phyloP scores from a whole-genome alignment of 169 alveolate species.

The Besnoitia besnoiti region DNA sequence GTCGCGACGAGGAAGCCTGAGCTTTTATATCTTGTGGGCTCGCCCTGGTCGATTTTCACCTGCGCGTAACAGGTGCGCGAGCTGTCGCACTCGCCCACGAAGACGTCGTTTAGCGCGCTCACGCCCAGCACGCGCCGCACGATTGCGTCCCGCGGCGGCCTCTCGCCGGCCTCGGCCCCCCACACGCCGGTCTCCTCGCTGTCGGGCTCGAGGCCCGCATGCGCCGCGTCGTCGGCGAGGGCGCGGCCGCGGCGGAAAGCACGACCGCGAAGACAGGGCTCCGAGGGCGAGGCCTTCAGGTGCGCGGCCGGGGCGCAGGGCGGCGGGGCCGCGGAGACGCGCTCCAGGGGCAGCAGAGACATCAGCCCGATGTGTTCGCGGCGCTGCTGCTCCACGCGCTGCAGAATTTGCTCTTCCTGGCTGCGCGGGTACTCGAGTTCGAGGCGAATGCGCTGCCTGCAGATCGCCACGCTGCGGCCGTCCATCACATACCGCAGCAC shows the following conservation, averaged over 20 bases:
- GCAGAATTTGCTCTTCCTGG: conserved; percentile 12
- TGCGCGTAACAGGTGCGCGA: conserved; percentile 65
- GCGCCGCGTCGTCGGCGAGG: background rate
- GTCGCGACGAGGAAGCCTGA: conserved; percentile 69
- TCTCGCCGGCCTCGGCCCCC: background rate
- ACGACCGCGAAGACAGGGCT: background rate
- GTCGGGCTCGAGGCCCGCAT: background rate
- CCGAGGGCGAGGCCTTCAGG: background rate
- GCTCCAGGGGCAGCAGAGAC: background rate
- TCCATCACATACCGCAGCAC: conserved; percentile 46
- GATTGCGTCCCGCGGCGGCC: background rate
- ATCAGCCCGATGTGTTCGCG: background rate
- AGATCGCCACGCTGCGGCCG: conserved; percentile 25
- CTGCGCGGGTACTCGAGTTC: conserved; percentile 5
- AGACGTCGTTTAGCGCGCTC: conserved; percentile 66
- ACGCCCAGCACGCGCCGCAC: background rate
- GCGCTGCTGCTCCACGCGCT: conserved; percentile 24
- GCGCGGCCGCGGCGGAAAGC: background rate
- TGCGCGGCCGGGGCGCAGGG: background rate
- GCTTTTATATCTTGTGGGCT: conserved; percentile 48
- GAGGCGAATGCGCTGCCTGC: conserved; percentile 45
- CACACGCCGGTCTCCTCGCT: background rate
- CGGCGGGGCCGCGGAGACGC: background rate
- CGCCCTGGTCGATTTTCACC: conserved; percentile 47
- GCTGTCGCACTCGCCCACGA: conserved; percentile 53